Conservation (phyloP, 352 stramenopile species). For the Phytopythium delawarense region DNA sequence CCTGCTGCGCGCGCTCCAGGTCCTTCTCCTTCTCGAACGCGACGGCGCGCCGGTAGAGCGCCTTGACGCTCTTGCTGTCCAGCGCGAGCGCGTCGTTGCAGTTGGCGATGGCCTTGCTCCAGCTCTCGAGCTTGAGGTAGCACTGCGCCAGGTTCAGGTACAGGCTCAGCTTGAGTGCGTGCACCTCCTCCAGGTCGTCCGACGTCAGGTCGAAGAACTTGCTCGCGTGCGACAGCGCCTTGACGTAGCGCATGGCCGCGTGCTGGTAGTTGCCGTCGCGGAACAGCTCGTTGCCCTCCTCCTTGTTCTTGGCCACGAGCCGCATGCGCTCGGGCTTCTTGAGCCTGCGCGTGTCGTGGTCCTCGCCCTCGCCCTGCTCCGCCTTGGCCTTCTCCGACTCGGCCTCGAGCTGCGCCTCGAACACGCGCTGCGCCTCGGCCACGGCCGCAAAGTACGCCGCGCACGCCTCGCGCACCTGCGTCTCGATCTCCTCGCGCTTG, state of each 20-base stretch:
- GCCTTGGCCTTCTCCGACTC: slow-evolving; percentile 68
- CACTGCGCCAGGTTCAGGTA: slow-evolving; percentile 92
- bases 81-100: slow-evolving; percentile 79
- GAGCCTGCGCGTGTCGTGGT: slow-evolving; percentile 92
- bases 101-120: slow-evolving; percentile 77
- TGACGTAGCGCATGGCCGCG: slow-evolving; percentile 88
- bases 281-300: slow-evolving; percentile 94
- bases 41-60: slow-evolving; percentile 81
- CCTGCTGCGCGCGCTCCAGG: slow-evolving; percentile 55
- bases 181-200: slow-evolving; percentile 81
- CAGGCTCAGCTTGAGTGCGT: slow-evolving; percentile 87
- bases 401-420: slow-evolving; percentile 77
- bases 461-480: slow-evolving; percentile 45
- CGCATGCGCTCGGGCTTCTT: slow-evolving; percentile 92
- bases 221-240: slow-evolving; percentile 85
- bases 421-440: slow-evolving; percentile 43
- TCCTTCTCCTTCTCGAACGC: slow-evolving; percentile 89
- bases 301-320: slow-evolving; percentile 94
- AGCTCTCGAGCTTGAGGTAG: slow-evolving; percentile 93
- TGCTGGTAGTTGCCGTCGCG: slow-evolving; percentile 88
- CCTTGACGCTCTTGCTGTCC: slow-evolving; percentile 79
- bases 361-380: slow-evolving; percentile 77
- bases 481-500: slow-evolving; percentile 56
- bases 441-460: slow-evolving; percentile 71
- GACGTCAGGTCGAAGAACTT: slow-evolving; percentile 92